Base-by-base conservation (phyloP, 1,284 basidiomycete species). In the Trametes pubescens region DNA sequence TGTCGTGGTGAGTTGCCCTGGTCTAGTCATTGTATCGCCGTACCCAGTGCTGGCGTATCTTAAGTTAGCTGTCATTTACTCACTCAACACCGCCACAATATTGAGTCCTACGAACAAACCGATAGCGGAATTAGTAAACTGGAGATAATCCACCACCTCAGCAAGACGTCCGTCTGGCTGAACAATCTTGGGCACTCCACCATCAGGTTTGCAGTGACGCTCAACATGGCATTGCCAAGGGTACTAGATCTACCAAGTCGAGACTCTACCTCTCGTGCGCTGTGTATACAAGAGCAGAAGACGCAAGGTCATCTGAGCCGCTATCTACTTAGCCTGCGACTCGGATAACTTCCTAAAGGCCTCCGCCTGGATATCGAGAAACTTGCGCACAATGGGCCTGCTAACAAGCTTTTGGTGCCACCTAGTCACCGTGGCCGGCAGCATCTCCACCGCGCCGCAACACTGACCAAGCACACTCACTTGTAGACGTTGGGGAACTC, bases 41-140 rank as follows among this genome's bases (percentile, higher is more conserved):
- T 32, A 32, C 29, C 4, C 29, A 8, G 4, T 32, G 8, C 29
- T 32, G 8, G 8, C 29, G n/a, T 32, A 32, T 3, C 29, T 3
- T 32, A 8, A 4, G 3, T 32, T 8, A 32, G 29, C 29, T 32
- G 4, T 32, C 29, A 32, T 32, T 32, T 32, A 32, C 29, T 32
- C 29, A 32, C 29, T 32, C 29, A 32, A 32, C 4, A 32, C 29
- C n/a, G n/a, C 24, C 18, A 8, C 62, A 93, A 92, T 90, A 93
- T 72, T 90, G 92, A 74, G 89, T 88, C 67, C 77, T 93, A 11
- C 80, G 0, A 87, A 92, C 67, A 83, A 79, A 62, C 81, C 86
- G 62, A 75, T 91, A 21, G 78, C 73, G 0, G 88, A 92, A 53
- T 77, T 92, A 9, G 91, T 93, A 73, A 84, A n/a, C n/a, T n/a